These are phyloP conservation scores for Boletus rufocinnamomeus DNA, from an alignment of 768 basidiomycete genomes.

Conservation along the genomic window DNA sequence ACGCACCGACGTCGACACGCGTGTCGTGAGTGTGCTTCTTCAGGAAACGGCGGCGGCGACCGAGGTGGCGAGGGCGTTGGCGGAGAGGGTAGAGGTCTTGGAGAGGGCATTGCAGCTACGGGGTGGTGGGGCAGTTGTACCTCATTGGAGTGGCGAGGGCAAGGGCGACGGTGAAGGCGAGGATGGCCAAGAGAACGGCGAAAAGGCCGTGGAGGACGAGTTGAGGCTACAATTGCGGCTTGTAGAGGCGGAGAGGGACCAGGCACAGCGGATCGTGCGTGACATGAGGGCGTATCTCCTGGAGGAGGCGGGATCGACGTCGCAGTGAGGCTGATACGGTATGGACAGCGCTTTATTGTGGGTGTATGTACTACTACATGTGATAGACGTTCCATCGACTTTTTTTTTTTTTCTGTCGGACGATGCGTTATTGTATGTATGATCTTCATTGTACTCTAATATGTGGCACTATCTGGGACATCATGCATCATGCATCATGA, in stretches of 20 bases:
- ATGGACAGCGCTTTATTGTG: too few species aligned
- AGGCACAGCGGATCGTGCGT: constrained; percentile 14
- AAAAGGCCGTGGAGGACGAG: constrained; percentile 5
- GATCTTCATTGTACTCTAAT: too few species aligned
- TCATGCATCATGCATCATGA: too few species aligned
- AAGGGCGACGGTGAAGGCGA: too few species aligned
- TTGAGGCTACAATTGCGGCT: constrained; percentile 15
- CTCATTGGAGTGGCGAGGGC: background rate
- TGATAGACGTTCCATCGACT: too few species aligned
- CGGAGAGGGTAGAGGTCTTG: constrained; percentile 28
- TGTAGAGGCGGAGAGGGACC: constrained; percentile 26
- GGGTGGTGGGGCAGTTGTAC: background rate
- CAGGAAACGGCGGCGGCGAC: constrained; percentile 21
- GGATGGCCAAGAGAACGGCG: background rate
- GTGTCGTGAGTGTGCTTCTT: constrained; percentile 18
- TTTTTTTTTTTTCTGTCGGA: too few species aligned
- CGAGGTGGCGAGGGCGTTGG: constrained; percentile 18
- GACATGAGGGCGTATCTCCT: constrained; percentile 23
- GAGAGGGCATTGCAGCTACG: constrained; percentile 21
- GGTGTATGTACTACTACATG: too few species aligned
- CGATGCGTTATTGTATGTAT: too few species aligned
- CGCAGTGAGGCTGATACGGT: background rate
- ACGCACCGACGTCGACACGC: constrained; percentile 1
- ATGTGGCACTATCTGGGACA: too few species aligned
- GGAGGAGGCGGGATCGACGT: constrained; percentile 4